A percentile compares a stretch with the other conserved stretches of the same genome.
These are phyloP conservation scores for Dorcoceras hygrometricum DNA, from an alignment of 257 asterid species.

Conservation along the genomic window DNA sequence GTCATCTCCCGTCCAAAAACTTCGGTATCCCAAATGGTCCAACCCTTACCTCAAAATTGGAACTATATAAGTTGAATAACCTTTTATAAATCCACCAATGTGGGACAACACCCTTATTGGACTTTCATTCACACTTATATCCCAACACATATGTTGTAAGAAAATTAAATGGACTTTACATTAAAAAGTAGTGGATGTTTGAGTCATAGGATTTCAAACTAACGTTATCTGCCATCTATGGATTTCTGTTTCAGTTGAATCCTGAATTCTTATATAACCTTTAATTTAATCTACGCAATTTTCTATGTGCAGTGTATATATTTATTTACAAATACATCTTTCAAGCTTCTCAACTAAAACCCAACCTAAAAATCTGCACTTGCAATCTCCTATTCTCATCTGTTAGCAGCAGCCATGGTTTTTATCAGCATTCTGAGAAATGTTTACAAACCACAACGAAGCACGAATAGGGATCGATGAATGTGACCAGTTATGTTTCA, in stretches of 20 bases:
- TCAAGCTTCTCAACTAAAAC: slow-evolving; percentile 22
- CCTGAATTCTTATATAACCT: not conserved
- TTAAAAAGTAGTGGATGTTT: no score
- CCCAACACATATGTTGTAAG: no score
- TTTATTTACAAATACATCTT: slow-evolving; percentile 25
- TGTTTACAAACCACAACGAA: slow-evolving; percentile 8
- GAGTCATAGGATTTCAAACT: not conserved
- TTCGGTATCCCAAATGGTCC: no score
- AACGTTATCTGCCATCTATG: not conserved
- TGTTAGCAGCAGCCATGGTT: slow-evolving; percentile 3
- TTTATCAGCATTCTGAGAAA: not conserved
- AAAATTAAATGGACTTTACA: no score
- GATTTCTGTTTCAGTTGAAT: no score
- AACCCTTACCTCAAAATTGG: no score
- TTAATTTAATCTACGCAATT: slow-evolving; percentile 16
- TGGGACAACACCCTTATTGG: no score
- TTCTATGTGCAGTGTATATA: slow-evolving; percentile 21
- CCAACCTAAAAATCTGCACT: slow-evolving; percentile 29
- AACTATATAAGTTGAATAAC: no score
- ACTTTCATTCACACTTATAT: no score
- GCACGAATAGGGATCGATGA: not conserved
- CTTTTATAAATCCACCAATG: no score
- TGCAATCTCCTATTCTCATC: not conserved
- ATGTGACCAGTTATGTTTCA: slow-evolving; percentile 23
- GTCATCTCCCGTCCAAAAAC: no score